Base-by-base conservation (phyloP, 805 yeast genomes). In the Candida silvatica region DNA sequence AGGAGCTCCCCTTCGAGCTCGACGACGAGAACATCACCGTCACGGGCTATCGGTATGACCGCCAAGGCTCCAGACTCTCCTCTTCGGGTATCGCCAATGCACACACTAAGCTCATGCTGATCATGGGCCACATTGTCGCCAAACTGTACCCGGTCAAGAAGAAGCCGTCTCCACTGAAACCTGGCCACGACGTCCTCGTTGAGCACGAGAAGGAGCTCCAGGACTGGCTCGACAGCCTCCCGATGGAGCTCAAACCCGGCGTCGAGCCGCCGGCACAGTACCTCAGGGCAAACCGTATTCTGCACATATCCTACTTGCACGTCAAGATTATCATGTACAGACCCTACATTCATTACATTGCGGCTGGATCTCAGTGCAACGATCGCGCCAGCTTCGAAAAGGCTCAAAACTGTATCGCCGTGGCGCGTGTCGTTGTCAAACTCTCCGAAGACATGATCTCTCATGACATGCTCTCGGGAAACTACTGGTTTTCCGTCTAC, bases 401-500 rank as follows among this genome's bases (percentile, higher is more conserved):
- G 52, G 94, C 95, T 0, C 69, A 80, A 46, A 82, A 82, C 47
- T 87, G 96, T 59, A 79, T 87, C 36, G 76, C 80, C 45, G 86
- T 84, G 7, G 88, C 95, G 0, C 66, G 92, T 38, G 74, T 80
- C 47, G 94, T 83, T 20, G 87, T 87, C 14, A 77, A 78, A 47
- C 54, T 85, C 37, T 86, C 95, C 0, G 76, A 81, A 46, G 86
- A 80, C 49, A 75, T 87, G 86, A 77, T 81, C 41, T 69, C 73
- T 43, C 74, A 77, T 42, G 68, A 78, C 38, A 66, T 84, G 55
- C 61, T 87, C 27, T 74, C 78, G 43, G 95, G 95, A 1, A 82
- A 92, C 2, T 88, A 87, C 51, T 86, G 95, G 95, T 87, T 85
- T 51, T 77, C 92, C 5, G 81, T 83, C 50, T 87, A 87, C 54